Conservation (phyloP, 441 rosid genomes). For the Eruca vesicaria region DNA sequence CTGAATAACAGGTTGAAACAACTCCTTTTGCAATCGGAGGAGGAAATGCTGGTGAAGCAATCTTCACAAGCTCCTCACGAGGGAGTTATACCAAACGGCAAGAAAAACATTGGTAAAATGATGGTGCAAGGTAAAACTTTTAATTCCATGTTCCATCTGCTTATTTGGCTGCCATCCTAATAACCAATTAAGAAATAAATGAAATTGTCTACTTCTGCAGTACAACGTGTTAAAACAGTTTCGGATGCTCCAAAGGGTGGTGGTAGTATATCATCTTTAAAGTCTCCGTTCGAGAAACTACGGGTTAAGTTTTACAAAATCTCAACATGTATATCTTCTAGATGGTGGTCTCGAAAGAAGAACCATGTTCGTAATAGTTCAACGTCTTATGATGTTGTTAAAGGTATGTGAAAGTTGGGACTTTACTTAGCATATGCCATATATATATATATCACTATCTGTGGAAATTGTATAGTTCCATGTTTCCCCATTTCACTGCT, state of each 20-base stretch:
- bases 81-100: slow-evolving; percentile 71
- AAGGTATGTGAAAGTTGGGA: slow-evolving; percentile 55
- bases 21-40: slow-evolving; percentile 90
- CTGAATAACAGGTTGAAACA: slow-evolving; percentile 57
- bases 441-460: neutral
- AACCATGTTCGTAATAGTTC: slow-evolving; percentile 67
- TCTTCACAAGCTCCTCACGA: slow-evolving; percentile 66
- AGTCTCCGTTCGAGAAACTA: slow-evolving; percentile 56
- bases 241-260: slow-evolving; percentile 87
- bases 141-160: slow-evolving; percentile 12
- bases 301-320: slow-evolving; percentile 60
- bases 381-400: slow-evolving; percentile 78
- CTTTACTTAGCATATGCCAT: slow-evolving; percentile 1
- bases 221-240: slow-evolving; percentile 77
- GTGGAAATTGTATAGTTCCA: neutral
- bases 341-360: slow-evolving; percentile 73
- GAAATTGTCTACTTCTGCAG: slow-evolving; percentile 46
- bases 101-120: slow-evolving; percentile 88
- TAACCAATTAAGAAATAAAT: slow-evolving; percentile 14
- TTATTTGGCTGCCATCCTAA: slow-evolving; percentile 16
- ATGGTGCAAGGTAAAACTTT: slow-evolving; percentile 78
- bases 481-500: slow-evolving; percentile 6
- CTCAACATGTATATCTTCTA: slow-evolving; percentile 55
- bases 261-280: slow-evolving; percentile 72
- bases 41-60: slow-evolving; percentile 76